Evolutionary conservation across 805 yeast genomes (phyloP), one percentile per base, ranked within the genome.

Genomic region (Metschnikowia aberdeeniae): DNA sequence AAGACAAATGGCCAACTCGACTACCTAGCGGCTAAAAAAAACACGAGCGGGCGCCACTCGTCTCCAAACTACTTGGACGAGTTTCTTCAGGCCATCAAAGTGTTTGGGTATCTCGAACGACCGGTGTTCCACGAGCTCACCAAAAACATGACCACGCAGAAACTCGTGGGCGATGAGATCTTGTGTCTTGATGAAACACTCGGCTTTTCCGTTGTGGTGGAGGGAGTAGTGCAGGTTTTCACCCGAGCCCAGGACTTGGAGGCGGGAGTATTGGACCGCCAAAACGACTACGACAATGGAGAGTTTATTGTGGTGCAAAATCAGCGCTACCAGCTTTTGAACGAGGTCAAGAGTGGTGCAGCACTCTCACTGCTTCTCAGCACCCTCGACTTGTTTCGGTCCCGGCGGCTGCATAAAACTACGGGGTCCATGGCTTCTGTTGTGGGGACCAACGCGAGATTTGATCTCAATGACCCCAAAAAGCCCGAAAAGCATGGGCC

Each of bases 91-190:
- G 98, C 97, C 3, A 87, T 93, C 52, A 89, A 89, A 64, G 85
- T 93, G 6, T 93, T 92, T 68, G 98, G 98, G 2, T 92, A 92
- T 62, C 72, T 92, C 40, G 98, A 92, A 53, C 77, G 84, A 49
- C 85, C 87, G 2, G 97, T 92, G 1, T 90, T 92, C 63, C 95
- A 90, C 59, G 98, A 90, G 57, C 75, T 92, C 55, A 90, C 98
- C 3, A 84, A 86, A 59, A 85, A 85, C 49, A 89, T 92, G 88
- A 87, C 87, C 43, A 92, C 98, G 0, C 89, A 88, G 59, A 84
- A 86, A 49, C 62, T 92, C 32, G 82, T 82, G 24, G 76, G 78
- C 5, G 92, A 88, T 31, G 98, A 92, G 60, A 75, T 85, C 8
- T 66, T 93, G 29, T 74, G 81, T 40, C 64, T 92, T 33, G 88